Evolutionary conservation across 2,329 filamentous ascomycete species (phyloP).

Genomic region (Blastomyces gilchristii): DNA sequence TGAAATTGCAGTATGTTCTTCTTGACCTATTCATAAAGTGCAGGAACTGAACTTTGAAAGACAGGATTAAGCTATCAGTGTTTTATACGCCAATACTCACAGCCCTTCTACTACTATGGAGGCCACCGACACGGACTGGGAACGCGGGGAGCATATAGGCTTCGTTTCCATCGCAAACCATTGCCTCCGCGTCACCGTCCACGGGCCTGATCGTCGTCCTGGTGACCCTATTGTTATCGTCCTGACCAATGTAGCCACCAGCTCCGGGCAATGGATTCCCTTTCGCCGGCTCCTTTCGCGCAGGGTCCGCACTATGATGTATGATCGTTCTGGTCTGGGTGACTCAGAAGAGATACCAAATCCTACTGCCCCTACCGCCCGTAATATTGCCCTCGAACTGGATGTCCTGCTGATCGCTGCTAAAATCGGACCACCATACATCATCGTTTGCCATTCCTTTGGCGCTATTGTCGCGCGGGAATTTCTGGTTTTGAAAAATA

Average conservation of each 20-base stretch:
- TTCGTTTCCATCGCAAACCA: slow-evolving; percentile 1
- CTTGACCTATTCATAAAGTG: neutral
- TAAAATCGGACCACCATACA: neutral
- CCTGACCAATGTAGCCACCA: neutral
- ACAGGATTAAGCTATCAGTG: neutral
- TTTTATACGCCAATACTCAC: neutral
- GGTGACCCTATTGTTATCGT: slow-evolving; percentile 2
- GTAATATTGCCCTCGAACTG: neutral
- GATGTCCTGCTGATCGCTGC: neutral
- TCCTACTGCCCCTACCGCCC: neutral
- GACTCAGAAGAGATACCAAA: slow-evolving; percentile 5
- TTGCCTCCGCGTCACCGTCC: neutral
- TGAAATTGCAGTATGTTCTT: neutral
- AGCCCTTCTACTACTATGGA: neutral
- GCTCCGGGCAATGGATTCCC: neutral
- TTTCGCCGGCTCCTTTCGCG: neutral
- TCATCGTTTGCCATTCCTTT: slow-evolving; percentile 4
- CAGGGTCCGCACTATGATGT: neutral
- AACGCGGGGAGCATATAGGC: neutral
- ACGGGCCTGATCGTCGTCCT: neutral
- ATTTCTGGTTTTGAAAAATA: slow-evolving; percentile 1
- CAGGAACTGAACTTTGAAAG: neutral
- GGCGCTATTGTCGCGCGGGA: slow-evolving; percentile 1
- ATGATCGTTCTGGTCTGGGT: slow-evolving; percentile 1
- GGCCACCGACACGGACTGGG: neutral